Percentiles rank a stretch among this genome's conserved stretches.
Conservation (phyloP, 345 rosid species). For the Odontarrhena argentea region DNA sequence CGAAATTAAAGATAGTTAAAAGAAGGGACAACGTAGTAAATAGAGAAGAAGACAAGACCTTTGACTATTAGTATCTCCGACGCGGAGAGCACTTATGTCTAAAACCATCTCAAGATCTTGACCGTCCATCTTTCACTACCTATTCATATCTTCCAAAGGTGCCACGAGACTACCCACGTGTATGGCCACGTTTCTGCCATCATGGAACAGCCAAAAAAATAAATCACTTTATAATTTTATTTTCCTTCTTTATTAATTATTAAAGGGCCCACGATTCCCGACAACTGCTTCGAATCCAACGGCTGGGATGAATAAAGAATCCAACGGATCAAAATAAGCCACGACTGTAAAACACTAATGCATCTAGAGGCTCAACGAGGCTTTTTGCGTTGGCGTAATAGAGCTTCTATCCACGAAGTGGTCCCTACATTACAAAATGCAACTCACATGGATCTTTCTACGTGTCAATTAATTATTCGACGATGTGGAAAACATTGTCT, state of each 20-base stretch:
- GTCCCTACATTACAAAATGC: constrained; percentile 34
- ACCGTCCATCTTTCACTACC: constrained; percentile 33
- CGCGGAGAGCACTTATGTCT: constrained; percentile 43
- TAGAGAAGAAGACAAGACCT: constrained; percentile 10
- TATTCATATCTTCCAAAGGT: constrained; percentile 35
- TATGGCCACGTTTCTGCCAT: constrained; percentile 42
- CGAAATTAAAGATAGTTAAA: no score
- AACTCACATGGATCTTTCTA: constrained; percentile 35
- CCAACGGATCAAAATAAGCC: constrained; percentile 28
- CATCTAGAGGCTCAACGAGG: constrained; percentile 35
- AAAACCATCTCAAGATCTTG: constrained; percentile 15
- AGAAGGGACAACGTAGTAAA: constrained; percentile 26
- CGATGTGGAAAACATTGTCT: constrained; percentile 5
- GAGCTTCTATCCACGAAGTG: constrained; percentile 42
- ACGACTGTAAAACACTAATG: constrained; percentile 27
- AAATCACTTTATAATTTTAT: background rate
- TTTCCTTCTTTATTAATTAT: background rate
- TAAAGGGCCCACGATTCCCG: constrained; percentile 23
- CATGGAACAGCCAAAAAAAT: constrained; percentile 23
- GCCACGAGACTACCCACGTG: constrained; percentile 43
- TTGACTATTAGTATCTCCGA: constrained; percentile 41
- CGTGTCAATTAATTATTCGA: constrained; percentile 11
- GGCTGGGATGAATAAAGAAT: constrained; percentile 39
- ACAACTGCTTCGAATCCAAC: constrained; percentile 35
- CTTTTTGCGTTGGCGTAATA: constrained; percentile 41